phyloP scores from a whole-genome alignment of 331 rosid genomes.

The Malus hybrid region DNA sequence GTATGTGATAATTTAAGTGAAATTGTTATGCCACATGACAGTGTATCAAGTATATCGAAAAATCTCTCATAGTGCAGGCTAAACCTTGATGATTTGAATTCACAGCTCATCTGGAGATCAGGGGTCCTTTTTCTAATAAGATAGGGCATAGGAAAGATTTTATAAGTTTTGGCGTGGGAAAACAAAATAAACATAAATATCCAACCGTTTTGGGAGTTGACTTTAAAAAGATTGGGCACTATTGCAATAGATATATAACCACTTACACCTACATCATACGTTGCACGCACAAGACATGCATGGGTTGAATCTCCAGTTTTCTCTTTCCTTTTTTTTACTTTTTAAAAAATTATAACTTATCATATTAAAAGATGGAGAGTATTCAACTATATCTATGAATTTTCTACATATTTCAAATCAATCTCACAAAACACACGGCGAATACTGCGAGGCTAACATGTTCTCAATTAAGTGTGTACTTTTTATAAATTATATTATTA shows the following conservation, averaged over 20 bases:
- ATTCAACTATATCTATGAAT: background rate
- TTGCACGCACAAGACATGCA: background rate
- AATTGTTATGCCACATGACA: no score
- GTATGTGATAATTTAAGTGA: no score
- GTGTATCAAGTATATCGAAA: background rate
- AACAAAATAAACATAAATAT: background rate
- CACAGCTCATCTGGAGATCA: background rate
- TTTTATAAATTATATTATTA: background rate
- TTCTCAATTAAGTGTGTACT: background rate
- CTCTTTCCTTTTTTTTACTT: background rate
- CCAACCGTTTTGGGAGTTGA: constrained; percentile 9
- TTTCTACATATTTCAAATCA: background rate
- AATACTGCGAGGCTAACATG: constrained; percentile 14
- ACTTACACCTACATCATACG: background rate
- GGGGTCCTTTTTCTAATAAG: background rate
- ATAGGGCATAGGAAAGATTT: background rate
- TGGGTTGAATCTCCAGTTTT: background rate
- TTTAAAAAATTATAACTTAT: background rate
- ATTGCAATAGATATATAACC: background rate
- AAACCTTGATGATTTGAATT: background rate
- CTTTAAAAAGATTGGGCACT: background rate
- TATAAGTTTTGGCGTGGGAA: background rate
- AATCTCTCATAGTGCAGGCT: no score
- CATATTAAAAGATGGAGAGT: background rate
- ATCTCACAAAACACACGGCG: constrained; percentile 14